A percentile compares a stretch with the other conserved stretches of the same genome.
These are phyloP conservation scores for Neospermospora avenae DNA, from an alignment of 2,329 filamentous ascomycete genomes.

Conservation along the genomic window DNA sequence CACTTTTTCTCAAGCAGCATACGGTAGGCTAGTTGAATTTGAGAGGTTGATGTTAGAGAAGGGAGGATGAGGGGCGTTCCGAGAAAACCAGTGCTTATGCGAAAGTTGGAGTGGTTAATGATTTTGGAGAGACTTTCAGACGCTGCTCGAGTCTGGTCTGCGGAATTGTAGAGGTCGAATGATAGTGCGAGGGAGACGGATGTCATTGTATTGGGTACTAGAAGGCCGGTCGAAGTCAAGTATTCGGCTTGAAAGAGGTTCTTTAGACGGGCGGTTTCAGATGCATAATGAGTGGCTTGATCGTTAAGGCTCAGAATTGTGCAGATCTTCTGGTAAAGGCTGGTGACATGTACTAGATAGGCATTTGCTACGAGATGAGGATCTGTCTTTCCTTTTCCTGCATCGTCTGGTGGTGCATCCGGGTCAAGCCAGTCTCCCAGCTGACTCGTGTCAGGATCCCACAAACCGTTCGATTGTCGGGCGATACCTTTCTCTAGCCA, in stretches of 20 bases:
- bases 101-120: conserved; percentile 21
- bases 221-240: conserved; percentile 22
- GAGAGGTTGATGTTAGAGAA: conserved; percentile 11
- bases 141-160: neutral
- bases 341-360: conserved; percentile 44
- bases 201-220: conserved; percentile 32
- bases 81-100: conserved; percentile 33
- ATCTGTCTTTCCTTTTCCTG: conserved; percentile 41
- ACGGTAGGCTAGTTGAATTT: conserved; percentile 34
- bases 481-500: conserved; percentile 33
- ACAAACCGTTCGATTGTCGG: conserved; percentile 38
- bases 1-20: conserved; percentile 39
- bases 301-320: conserved; percentile 25
- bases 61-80: conserved; percentile 30
- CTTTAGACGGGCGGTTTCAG: conserved; percentile 24
- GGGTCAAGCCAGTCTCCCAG: conserved; percentile 50
- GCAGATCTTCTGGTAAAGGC: conserved; percentile 38
- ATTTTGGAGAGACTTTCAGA: conserved; percentile 8
- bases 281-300: conserved; percentile 27
- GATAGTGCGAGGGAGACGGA: conserved; percentile 29
- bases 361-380: conserved; percentile 44
- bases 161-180: conserved; percentile 24
- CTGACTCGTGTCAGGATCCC: conserved; percentile 39
- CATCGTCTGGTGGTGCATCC: conserved; percentile 40
- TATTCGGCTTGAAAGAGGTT: conserved; percentile 32